Conservation (phyloP, 208 protist species). For the Leishmania braziliensis region DNA sequence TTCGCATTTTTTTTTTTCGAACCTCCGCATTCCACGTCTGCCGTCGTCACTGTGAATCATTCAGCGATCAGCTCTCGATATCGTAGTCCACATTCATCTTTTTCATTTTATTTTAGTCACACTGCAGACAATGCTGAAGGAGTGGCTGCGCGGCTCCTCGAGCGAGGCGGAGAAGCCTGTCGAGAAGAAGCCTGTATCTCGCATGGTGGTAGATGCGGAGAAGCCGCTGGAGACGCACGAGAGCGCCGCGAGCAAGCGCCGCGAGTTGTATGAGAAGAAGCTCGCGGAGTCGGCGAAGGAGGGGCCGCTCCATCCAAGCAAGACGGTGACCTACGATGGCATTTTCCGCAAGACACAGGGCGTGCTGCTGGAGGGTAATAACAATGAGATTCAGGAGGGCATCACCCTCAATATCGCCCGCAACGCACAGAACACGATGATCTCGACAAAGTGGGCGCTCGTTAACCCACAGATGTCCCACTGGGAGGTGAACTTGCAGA, state of each 20-base stretch:
- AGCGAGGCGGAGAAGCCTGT: slow-evolving; percentile 33
- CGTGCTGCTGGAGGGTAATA: slow-evolving; percentile 73
- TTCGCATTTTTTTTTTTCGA: no score
- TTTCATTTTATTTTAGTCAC: not conserved
- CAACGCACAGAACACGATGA: slow-evolving; percentile 84
- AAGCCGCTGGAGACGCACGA: slow-evolving; percentile 67
- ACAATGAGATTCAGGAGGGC: slow-evolving; percentile 70
- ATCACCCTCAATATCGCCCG: slow-evolving; percentile 72
- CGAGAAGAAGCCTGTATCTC: slow-evolving; percentile 42
- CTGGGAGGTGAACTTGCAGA: slow-evolving; percentile 89
- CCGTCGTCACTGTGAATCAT: not conserved
- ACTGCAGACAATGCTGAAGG: slow-evolving; percentile 67
- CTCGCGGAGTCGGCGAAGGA: slow-evolving; percentile 66
- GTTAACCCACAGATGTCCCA: slow-evolving; percentile 80
- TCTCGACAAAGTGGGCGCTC: slow-evolving; percentile 83
- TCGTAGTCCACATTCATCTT: not conserved
- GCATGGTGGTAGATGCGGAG: slow-evolving; percentile 84
- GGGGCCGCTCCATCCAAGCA: slow-evolving; percentile 42
- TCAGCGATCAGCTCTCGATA: not conserved
- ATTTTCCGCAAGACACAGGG: slow-evolving; percentile 69
- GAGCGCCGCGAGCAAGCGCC: slow-evolving; percentile 32
- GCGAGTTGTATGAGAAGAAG: slow-evolving; percentile 76
- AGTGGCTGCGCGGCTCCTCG: slow-evolving; percentile 75
- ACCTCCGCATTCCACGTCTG: not conserved
- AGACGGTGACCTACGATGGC: slow-evolving; percentile 74